These are phyloP conservation scores for Debaryomycetaceae sp. DNA, from an alignment of 1,139 yeast species.

Conservation along the genomic window DNA sequence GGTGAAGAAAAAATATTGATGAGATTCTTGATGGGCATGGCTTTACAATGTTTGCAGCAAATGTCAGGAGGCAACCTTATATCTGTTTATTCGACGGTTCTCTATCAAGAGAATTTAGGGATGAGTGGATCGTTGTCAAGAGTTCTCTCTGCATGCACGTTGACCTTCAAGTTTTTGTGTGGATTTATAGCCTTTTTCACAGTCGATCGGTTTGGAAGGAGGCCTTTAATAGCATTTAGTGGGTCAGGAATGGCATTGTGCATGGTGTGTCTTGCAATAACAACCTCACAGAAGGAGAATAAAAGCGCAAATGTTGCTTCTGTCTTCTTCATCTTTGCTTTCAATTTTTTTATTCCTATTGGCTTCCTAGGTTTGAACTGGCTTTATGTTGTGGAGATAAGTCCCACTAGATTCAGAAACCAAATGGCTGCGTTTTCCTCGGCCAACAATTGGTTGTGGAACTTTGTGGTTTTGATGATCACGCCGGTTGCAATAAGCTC, in stretches of 20 bases:
- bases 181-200: slow-evolving; percentile 1
- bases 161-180: slow-evolving; percentile 1
- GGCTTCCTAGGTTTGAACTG: slow-evolving; percentile 1
- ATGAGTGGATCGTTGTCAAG: too few species aligned
- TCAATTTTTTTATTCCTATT: slow-evolving; percentile 1
- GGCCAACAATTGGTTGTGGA: slow-evolving; percentile 2
- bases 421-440: neutral
- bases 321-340: neutral
- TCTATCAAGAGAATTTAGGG: too few species aligned
- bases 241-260: neutral
- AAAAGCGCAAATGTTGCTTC: slow-evolving; percentile 1
- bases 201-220: neutral
- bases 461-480: slow-evolving; percentile 22
- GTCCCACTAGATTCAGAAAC: neutral
- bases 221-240: neutral
- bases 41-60: too few species aligned
- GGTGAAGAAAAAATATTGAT: too few species aligned
- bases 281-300: neutral
- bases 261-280: neutral
- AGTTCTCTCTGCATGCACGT: too few species aligned
- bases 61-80: too few species aligned
- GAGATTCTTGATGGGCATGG: too few species aligned
- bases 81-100: too few species aligned
- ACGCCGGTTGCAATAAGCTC: slow-evolving; percentile 10
- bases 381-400: neutral